Percentiles rank a stretch among this genome's conserved stretches.
Conservation (phyloP, 176 grass and related monocot genomes). For the Oryza australiensis region DNA sequence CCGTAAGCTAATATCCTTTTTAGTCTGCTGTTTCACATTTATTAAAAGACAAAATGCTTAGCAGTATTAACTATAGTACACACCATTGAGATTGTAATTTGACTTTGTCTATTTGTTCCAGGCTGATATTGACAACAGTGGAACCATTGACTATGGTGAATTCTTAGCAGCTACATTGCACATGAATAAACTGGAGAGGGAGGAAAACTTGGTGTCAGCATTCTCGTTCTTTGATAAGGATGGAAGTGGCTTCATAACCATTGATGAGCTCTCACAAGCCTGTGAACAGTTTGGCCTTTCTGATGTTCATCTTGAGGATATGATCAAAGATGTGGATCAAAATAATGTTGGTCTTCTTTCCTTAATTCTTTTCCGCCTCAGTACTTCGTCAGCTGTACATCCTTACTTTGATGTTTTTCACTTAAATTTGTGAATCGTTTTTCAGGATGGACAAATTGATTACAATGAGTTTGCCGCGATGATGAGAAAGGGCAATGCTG, state of each 20-base stretch:
- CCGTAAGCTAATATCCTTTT: constrained; percentile 47
- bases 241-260: constrained; percentile 87
- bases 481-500: constrained; percentile 91
- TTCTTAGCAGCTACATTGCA: constrained; percentile 90
- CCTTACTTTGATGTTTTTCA: constrained; percentile 9
- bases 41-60: neutral
- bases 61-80: neutral
- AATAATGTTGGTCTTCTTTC: constrained; percentile 69
- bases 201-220: constrained; percentile 76
- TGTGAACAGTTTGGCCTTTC: constrained; percentile 75
- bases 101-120: constrained; percentile 28
- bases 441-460: constrained; percentile 97
- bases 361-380: neutral
- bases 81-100: constrained; percentile 29
- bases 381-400: neutral
- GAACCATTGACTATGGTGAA: constrained; percentile 87
- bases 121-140: constrained; percentile 73
- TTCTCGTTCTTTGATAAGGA: constrained; percentile 92
- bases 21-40: constrained; percentile 1
- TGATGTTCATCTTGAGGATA: constrained; percentile 91
- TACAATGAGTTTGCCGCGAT: constrained; percentile 84
- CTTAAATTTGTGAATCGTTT: constrained; percentile 23
- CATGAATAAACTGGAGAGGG: constrained; percentile 95
- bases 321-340: constrained; percentile 91
- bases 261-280: constrained; percentile 82